A percentile compares a stretch with the other conserved stretches of the same genome.
Evolutionary conservation across 2,329 filamentous ascomycete genomes (phyloP).

Genomic region (Talaromyces sp.): DNA sequence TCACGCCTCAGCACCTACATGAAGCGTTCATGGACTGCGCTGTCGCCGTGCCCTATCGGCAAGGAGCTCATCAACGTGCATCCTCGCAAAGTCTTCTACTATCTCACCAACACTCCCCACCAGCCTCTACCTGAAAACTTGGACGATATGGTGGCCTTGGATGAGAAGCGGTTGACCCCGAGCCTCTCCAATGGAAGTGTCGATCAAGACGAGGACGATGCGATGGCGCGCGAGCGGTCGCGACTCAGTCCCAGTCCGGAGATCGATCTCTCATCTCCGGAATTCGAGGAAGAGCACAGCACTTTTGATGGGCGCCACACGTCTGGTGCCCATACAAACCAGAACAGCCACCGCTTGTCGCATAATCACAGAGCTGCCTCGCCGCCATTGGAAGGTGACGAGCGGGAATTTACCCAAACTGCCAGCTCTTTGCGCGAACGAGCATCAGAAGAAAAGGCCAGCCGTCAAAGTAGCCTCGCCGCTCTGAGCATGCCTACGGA

Average conservation of each 20-base stretch:
- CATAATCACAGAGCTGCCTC: constrained; percentile 71
- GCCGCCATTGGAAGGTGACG: constrained; percentile 86
- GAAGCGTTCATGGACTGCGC: constrained; percentile 77
- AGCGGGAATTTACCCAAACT: constrained; percentile 95
- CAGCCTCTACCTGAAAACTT: constrained; percentile 71
- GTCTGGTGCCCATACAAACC: constrained; percentile 7
- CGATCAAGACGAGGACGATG: constrained; percentile 69
- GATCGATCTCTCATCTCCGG: constrained; percentile 81
- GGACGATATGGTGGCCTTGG: constrained; percentile 49
- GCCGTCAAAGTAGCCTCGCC: constrained; percentile 38
- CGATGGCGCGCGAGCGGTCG: constrained; percentile 53
- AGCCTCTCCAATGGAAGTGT: constrained; percentile 71
- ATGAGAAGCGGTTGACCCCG: constrained; percentile 69
- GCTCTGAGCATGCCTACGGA: constrained; percentile 14
- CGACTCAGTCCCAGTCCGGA: constrained; percentile 87
- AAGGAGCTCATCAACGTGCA: constrained; percentile 92
- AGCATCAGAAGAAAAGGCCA: constrained; percentile 38
- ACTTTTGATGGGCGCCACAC: constrained; percentile 33
- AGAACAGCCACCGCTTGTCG: constrained; percentile 46
- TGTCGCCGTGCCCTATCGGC: constrained; percentile 78
- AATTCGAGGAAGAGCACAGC: constrained; percentile 71
- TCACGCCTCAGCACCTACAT: constrained; percentile 86
- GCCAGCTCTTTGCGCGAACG: constrained; percentile 73
- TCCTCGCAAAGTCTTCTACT: constrained; percentile 93
- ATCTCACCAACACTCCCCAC: constrained; percentile 80